Evolutionary conservation across 768 basidiomycete genomes (phyloP), one percentile per base, ranked within the genome.

Genomic region (Leccinum truebloodii): DNA sequence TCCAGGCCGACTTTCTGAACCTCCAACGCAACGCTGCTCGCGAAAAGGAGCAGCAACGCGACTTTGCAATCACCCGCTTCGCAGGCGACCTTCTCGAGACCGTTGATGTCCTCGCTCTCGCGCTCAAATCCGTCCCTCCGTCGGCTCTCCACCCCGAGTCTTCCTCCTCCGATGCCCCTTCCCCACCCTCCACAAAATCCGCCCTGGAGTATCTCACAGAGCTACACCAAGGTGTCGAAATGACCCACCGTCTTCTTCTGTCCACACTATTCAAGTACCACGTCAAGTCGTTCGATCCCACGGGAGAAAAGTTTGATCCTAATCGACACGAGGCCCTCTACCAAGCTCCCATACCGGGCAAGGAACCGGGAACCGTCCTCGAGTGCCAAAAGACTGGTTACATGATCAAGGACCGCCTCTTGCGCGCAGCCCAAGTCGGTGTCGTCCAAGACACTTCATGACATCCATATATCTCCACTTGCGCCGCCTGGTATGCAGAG

Each of bases 341-440:
- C 77, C 94, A 95, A 77, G 92, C 86, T 26, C 94, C 95, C 22
- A 81, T 95, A 64, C 89, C 93, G n/a, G 91, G 84, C 14, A 93
- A 92, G 77, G 87, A 89, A 72, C 86, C 94, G 1, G 96, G 96
- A 14, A 89, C 90, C 3, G 89, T 98, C 35, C 82, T 97, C 51
- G 92, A 96, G 71, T 92, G 90, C 72, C 90, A 91, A 73, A 95
- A 96, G 79, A 80, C 81, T 58, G 95, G 95, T 4, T 98, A 93
- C 79, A 93, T 81, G 78, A 94, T 99, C 78, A 97, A 96, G 78
- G 92, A 94, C 65, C 85, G 97, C 62, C 85, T 95, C 59, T 76
- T 99, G 73, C 84, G 97, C 59, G 94, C 97, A 4, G 95, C 97
- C 22, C 94, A 98, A 79, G 97, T 98, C 59, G 97, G 96, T 59